Conservation (phyloP, 768 basidiomycete species). For the Kwoniella europaea region DNA sequence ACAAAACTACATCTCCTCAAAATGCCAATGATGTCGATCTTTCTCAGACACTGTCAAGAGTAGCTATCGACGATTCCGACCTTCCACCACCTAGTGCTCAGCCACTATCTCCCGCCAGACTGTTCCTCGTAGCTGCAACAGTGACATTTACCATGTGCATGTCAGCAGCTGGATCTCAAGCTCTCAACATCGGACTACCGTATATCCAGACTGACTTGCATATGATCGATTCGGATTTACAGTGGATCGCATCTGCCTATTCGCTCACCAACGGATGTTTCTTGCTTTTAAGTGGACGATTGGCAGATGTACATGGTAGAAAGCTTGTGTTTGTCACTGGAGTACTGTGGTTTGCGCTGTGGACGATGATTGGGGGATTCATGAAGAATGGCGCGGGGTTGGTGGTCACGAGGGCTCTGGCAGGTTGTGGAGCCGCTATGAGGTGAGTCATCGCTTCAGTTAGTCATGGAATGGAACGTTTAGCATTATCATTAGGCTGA, state of each 20-base stretch:
- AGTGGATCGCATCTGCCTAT: slow-evolving; percentile 57
- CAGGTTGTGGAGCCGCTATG: slow-evolving; percentile 81
- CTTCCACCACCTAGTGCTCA: slow-evolving; percentile 1
- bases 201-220: slow-evolving; percentile 52
- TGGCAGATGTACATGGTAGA: slow-evolving; percentile 65
- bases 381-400: slow-evolving; percentile 65
- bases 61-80: slow-evolving; percentile 13
- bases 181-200: slow-evolving; percentile 51
- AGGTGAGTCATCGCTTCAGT: slow-evolving; percentile 51
- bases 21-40: background rate
- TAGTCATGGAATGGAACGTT: background rate
- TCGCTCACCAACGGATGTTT: slow-evolving; percentile 53
- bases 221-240: slow-evolving; percentile 49
- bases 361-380: slow-evolving; percentile 62
- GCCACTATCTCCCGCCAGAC: background rate
- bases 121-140: slow-evolving; percentile 38
- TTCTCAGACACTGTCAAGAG: slow-evolving; percentile 1
- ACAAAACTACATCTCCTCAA: background rate
- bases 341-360: slow-evolving; percentile 64
- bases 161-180: slow-evolving; percentile 31
- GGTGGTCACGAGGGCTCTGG: slow-evolving; percentile 74
- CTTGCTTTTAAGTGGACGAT: slow-evolving; percentile 41
- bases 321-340: slow-evolving; percentile 73
- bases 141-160: slow-evolving; percentile 43
- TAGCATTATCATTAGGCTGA: background rate